Percentiles rank a stretch among this genome's conserved stretches.
Conservation (phyloP, 2,329 filamentous ascomycete species). For the Ascochyta clinopodiicola region DNA sequence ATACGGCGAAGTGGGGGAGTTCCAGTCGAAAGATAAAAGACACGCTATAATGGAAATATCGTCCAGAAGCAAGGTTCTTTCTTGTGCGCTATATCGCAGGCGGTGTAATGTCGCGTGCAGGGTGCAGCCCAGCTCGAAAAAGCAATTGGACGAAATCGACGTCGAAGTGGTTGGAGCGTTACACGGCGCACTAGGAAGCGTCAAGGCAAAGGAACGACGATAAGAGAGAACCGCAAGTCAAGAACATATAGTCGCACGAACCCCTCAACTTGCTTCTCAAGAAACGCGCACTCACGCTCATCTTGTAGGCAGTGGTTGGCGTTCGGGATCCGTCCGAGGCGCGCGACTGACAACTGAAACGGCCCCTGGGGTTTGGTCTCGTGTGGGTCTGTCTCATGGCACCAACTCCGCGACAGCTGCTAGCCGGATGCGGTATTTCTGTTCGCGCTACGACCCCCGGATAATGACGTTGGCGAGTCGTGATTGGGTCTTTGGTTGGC, state of each 20-base stretch:
- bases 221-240: slow-evolving; percentile 3
- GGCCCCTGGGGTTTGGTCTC: slow-evolving; percentile 12
- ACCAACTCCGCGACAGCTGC: slow-evolving; percentile 6
- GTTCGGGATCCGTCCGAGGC: slow-evolving; percentile 16
- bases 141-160: slow-evolving; percentile 12
- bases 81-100: slow-evolving; percentile 4
- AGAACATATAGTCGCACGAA: slow-evolving; percentile 10
- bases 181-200: slow-evolving; percentile 10
- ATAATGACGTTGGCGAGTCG: background rate
- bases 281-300: slow-evolving; percentile 9
- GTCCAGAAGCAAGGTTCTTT: slow-evolving; percentile 4
- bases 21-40: background rate
- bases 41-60: background rate
- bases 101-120: slow-evolving; percentile 18
- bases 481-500: slow-evolving; percentile 6
- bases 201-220: slow-evolving; percentile 10
- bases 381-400: slow-evolving; percentile 5
- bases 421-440: slow-evolving; percentile 10
- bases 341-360: slow-evolving; percentile 20
- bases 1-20: background rate
- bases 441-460: slow-evolving; percentile 4
- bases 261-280: background rate
- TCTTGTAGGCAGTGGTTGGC: slow-evolving; percentile 15
- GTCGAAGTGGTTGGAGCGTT: slow-evolving; percentile 7
- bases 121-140: slow-evolving; percentile 9